A percentile compares a stretch with the other conserved stretches of the same genome.
phyloP scores from a whole-genome alignment of 2,329 filamentous ascomycete genomes.

The Ambrosiella xylebori region DNA sequence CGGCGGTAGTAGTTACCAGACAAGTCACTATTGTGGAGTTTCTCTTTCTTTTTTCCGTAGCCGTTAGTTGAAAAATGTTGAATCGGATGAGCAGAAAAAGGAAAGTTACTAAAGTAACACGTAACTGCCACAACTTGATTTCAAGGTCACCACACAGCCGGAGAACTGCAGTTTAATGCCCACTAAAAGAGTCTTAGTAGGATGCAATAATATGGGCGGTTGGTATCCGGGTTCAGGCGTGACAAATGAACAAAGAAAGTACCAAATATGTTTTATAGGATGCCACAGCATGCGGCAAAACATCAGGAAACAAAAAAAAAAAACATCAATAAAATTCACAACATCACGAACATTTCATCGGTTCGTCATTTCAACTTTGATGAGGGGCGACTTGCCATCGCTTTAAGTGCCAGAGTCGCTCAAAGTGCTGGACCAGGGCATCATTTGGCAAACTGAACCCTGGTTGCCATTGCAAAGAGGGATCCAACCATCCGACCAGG shows the following conservation, averaged over 20 bases:
- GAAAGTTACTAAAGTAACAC: not conserved
- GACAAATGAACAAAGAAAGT: not conserved
- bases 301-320: too few relatives aligned
- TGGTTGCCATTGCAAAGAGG: not conserved
- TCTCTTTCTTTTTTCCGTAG: too few relatives aligned
- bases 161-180: not conserved
- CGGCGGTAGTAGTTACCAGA: too few relatives aligned
- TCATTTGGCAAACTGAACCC: not conserved
- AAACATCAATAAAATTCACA: too few relatives aligned
- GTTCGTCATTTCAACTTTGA: too few relatives aligned
- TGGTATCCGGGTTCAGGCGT: not conserved
- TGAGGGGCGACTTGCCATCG: too few relatives aligned
- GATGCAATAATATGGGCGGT: not conserved
- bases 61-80: not conserved
- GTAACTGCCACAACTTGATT: not conserved
- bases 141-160: not conserved
- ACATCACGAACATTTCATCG: too few relatives aligned
- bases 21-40: too few relatives aligned
- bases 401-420: too few relatives aligned
- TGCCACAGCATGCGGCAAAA: too few relatives aligned
- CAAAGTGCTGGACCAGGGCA: not conserved
- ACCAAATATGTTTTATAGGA: too few relatives aligned
- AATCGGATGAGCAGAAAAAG: not conserved
- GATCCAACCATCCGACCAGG: not conserved
- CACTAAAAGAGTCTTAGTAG: not conserved